Evolutionary conservation across 331 rosid genomes (phyloP), one percentile per base, ranked within the genome.

Genomic region (Malus hybrid): DNA sequence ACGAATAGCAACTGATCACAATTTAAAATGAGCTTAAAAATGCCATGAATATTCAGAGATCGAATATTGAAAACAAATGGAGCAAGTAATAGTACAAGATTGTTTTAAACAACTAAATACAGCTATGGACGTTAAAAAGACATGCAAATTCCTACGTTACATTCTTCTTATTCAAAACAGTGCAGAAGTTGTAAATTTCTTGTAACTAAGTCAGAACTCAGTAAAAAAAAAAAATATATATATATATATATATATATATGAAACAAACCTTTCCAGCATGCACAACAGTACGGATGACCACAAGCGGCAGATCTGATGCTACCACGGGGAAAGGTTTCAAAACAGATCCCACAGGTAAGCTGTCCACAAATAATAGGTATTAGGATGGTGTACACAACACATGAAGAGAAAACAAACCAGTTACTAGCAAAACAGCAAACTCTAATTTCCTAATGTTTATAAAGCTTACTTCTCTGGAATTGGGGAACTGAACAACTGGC

Each of bases 331-430:
- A 81, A 78, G 70, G 77, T 70, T 63, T 92, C 96, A 63, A 92
- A 92, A 82, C 97, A 92, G 86, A 92, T 85, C 63, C 93, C 96
- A 67, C 97, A 92, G n/a, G 81, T 85, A 73, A 83, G 84, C 97
- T 89, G 90, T 33, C 48, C 82, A 74, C 34, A 6, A 63, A 70
- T 31, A 65, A 66, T 66, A 65, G 44, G 57, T 24, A 52, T 75
- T 20, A 74, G 36, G 24, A 24, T 68, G 61, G 33, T 55, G 64
- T 34, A 33, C 52, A 0, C 60, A 80, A 74, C 42, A 67, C 55
- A 73, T 57, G 15, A 20, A 54, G 68, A 54, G 13, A 29, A 64
- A 57, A 64, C 57, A 64, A 67, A 75, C 31, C 73, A 79, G 50
- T 55, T 19, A 66, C 66, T 20, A 63, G 46, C 13, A 67, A 77